Base-by-base conservation (phyloP, 257 asterid species). In the Nicotiana undulata region DNA sequence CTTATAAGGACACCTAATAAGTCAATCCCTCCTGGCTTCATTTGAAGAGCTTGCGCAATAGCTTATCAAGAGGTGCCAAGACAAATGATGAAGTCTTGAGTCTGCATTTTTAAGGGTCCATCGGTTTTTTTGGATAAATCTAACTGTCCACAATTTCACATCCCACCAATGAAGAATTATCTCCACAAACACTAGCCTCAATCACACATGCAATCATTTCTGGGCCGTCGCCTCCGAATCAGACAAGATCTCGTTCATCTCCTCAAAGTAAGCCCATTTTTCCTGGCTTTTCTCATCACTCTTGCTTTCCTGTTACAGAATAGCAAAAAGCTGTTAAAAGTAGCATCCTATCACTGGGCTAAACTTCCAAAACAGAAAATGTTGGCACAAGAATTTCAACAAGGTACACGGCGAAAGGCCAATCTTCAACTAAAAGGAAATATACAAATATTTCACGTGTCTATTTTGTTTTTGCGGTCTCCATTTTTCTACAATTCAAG, bases 251-350 rank as follows among this genome's bases (percentile, higher is more conserved):
- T 66, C 79, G 80, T 83, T 61, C 89, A 93, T 78, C 37, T 88
- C 95, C 85, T 90, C 91, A 29, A 82, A 93, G 82, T 88, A 89
- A 4, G 97, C 91, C 97, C 97, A 93, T 81, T 81, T 79, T 80
- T 85, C 84, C 55, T 63, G 90, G 52, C 78, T 76, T 81, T 87
- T 85, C 17, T 40, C 6, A 56, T 89, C 94, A 32, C 56, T 56
- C 91, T 88, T 91, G 68, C 88, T 83, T 83, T 89, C 93, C 97
- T 92, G 94, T 81, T 84, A 70, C 67, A 80, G 31, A 26, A 80
- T 22, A 32, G 52, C 64, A 56, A 34, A 13, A 76, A 34, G 16
- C 26, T 67, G 22, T 34, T 79, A 63, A 74, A 49, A 49, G 63
- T 49, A 51, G 44, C 24, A 4, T 51, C 56, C 3, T 51, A 51